These are phyloP conservation scores for Cucurbita moschata DNA, from an alignment of 306 rosid species.

Conservation along the genomic window DNA sequence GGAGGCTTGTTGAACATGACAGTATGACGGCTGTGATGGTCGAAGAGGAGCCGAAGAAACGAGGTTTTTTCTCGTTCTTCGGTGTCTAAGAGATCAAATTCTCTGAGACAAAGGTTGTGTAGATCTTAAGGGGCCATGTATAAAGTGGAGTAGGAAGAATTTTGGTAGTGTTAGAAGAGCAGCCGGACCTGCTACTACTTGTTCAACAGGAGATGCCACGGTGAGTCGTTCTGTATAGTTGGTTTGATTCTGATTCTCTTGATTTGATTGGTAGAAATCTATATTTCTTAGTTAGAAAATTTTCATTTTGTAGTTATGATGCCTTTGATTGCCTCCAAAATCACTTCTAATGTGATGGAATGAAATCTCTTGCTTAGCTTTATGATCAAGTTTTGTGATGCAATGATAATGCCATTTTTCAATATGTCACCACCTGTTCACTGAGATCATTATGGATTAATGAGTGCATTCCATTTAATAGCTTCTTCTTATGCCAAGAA, in stretches of 20 bases:
- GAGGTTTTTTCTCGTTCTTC: conserved; percentile 89
- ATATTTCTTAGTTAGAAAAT: not conserved
- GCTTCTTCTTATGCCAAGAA: not conserved
- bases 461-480: too few species aligned
- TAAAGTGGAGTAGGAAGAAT: conserved; percentile 1
- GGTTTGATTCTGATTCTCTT: not conserved
- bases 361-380: not conserved
- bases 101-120: not conserved
- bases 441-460: too few species aligned
- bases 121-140: not conserved
- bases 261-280: not conserved
- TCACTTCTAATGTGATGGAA: not conserved
- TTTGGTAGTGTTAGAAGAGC: conserved; percentile 1
- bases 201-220: not conserved
- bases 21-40: conserved; percentile 83
- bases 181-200: not conserved
- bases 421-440: too few species aligned
- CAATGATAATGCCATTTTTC: too few species aligned
- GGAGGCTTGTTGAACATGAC: conserved; percentile 98
- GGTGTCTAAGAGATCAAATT: conserved; percentile 35
- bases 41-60: conserved; percentile 81
- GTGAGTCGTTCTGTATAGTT: not conserved
- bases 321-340: not conserved
- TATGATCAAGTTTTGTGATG: not conserved
- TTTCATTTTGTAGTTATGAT: not conserved